Evolutionary conservation across 495 filamentous ascomycete species (phyloP).

Genomic region (Talaromyces ruber): DNA sequence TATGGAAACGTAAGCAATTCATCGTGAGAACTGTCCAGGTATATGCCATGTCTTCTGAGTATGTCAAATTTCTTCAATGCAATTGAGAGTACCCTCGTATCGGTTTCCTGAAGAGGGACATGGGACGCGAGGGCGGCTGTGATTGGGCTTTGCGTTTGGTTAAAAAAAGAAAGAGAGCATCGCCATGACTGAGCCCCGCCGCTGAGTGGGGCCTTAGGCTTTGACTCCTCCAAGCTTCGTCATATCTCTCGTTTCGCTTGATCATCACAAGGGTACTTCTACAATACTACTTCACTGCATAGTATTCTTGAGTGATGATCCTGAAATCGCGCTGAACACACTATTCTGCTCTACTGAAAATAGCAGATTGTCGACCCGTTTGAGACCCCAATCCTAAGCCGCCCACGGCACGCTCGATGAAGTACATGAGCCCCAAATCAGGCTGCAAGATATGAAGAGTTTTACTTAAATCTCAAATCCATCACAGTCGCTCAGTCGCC

Average conservation of each 20-base stretch:
- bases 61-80: too few relatives aligned
- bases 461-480: background rate
- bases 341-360: background rate
- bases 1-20: too few relatives aligned
- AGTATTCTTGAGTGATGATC: too few relatives aligned
- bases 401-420: background rate
- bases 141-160: background rate
- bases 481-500: background rate
- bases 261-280: background rate
- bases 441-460: slow-evolving; percentile 1
- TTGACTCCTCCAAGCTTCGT: background rate
- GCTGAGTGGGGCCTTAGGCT: background rate
- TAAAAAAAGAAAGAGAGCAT: background rate
- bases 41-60: too few relatives aligned
- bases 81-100: background rate
- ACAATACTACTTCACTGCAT: background rate
- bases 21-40: too few relatives aligned
- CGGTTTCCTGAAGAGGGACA: background rate
- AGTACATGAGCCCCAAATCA: background rate
- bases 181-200: background rate
- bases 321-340: background rate
- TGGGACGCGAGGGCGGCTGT: background rate
- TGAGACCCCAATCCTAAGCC: background rate
- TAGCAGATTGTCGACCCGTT: background rate
- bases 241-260: background rate